Evolutionary conservation across 177 flowering plant species (phyloP), one percentile per base, ranked within the genome.

Genomic region (Vitis hybrid): DNA sequence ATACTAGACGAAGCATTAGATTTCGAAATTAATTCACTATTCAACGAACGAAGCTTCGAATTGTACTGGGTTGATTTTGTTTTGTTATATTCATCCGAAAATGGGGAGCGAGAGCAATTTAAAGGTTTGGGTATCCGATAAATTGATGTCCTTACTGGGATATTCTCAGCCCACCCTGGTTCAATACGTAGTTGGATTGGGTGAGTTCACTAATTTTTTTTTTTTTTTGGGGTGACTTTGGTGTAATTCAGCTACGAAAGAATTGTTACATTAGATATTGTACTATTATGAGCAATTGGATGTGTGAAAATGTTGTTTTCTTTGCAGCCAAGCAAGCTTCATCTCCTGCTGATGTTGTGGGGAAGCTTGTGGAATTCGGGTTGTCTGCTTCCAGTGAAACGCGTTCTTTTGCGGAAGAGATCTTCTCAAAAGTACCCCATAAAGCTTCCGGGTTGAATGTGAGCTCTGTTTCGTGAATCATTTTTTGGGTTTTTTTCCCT

Each of bases 61-160:
- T 26, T 26, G 29, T 26, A 26, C 29, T 26, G 29, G 29, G 29
- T 26, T 26, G 29, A 26, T 26, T 26, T 26, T 26, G 29, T 26
- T 26, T 26, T 26, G 29, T 26, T 26, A 26, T 26, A 26, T 26
- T 26, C 29, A 48, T 64, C 65, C 2, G 58, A 70, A 71, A 70
- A 91, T 92, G 97, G 83, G 78, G 18, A 84, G 80, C 14, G 92
- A 89, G 10, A 75, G 60, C 29, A 57, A 70, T 64, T 65, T 95
- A 64, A 89, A 83, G 75, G 79, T 75, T 1, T 93, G 97, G 98
- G 93, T 95, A 1, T 89, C 94, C 0, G 99, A 95, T 70, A 82
- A 83, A 73, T 71, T 95, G 76, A 85, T 90, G 66, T 75, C 89
- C 3, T 75, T 91, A 16, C 52, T 93, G 69, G 97, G 94, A 16